Base-by-base conservation (phyloP, 2,329 filamentous ascomycete species). In the Blastomyces parvus region DNA sequence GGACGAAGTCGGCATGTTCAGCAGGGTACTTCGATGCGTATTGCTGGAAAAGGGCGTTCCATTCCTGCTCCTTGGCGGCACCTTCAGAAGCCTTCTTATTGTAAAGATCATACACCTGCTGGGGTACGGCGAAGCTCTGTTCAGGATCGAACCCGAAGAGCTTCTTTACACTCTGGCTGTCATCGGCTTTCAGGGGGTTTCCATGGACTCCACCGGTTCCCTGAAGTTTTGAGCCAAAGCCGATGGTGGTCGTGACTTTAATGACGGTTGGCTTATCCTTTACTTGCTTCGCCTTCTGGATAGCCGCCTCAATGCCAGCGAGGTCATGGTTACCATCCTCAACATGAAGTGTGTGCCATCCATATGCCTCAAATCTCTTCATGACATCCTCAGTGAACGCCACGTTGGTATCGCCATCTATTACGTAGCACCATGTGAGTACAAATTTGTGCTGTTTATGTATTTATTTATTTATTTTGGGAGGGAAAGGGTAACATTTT, bases 211-310 rank as follows among this genome's bases (percentile, higher is more conserved):
- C 90, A 77, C 90, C 88, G 70, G 94, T 97, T 74, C 94, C 94
- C 83, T 96, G 86, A 73, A 94, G 86, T 79, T 89, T 86, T 71
- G 94, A 97, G 72, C 94, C 94, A 80, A 88, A 99, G 73, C 94
- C 94, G 76, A 99, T 99, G 78, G 90, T 97, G 76, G 94, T 99
- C 77, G 87, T 91, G 72, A 99, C 86, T 84, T 96, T 92, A 84
- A 99, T 97, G 74, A 99, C 82, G 66, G 92, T 89, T 68, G 94
- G 94, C 88, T 97, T 99, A 84, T 97, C 86, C 79, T 86, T 97
- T 79, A 95, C 89, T 69, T 87, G 82, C 83, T 93, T 87, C 77
- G 87, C 89, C 81, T 89, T 85, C 78, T 87, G 85, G 78, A 99
- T 89, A 71, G 94, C 94, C 67, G 84, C 86, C 82, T 96, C 91